Base-by-base conservation (phyloP, 768 basidiomycete genomes). In the Mycena filopes region DNA sequence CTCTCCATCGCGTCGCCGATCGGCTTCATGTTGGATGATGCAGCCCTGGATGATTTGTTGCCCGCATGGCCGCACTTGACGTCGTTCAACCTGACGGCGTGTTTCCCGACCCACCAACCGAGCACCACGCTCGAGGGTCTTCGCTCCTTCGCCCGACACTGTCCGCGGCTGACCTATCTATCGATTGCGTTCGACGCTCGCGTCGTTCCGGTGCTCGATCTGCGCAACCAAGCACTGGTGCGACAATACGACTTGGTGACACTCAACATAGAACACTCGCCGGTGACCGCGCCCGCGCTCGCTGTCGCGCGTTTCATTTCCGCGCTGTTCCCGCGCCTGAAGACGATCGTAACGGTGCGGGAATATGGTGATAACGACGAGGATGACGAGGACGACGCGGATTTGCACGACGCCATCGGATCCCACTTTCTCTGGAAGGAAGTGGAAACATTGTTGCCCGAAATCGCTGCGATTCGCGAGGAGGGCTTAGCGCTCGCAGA, bases 71-170 rank as follows among this genome's bases (percentile, higher is more conserved):
- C 56, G 4, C 56, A 18, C 4, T 33, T 58, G 23, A 21, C 25
- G 18, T 25, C 13, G 25, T 16, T 58, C 18, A 13, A 38, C 9
- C 41, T 58, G 5, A 4, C 10, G 16, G 12, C 28, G 21, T 3
- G n/a, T 2, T 18, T 7, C 47, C 45, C n/a, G n/a, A 16, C 31
- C 45, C 16, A 26, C 20, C 21, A 10, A 9, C 56, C 45, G 9
- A 31, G 55, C 45, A 23, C 56, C 16, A 58, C 56, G 16, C 56
- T 48, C 20, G 33, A 13, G 8, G 33, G 56, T 21, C 33, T 58
- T 21, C 23, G 28, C 8, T 46, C 43, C 7, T 58, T 58, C 18
- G 43, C 46, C 6, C 26, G 18, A 33, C n/a, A 38, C 16, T 58
- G 56, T n/a, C 56, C 56, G 8, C 33, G 20, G 31, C 56, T 58